Evolutionary conservation across 2,329 filamentous ascomycete species (phyloP), one percentile per base, ranked within the genome.

Genomic region (Xylaria sp.): DNA sequence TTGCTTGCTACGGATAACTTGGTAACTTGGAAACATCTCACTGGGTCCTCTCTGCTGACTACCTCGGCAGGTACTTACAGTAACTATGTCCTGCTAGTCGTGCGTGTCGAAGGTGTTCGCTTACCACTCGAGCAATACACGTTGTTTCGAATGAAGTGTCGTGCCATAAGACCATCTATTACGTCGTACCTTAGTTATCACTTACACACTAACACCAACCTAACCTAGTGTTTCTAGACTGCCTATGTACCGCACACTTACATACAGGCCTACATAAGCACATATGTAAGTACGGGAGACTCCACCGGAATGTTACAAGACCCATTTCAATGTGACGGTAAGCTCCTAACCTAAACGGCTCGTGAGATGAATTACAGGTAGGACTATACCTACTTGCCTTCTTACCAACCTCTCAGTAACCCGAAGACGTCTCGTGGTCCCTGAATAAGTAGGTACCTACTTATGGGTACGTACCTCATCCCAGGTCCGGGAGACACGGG

Each of bases 241-340:
- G 36, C 63, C 30, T 27, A 4, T 34, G 5, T 14, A 17, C 39
- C 14, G 14, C 11, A 24, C 11, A 24, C 42, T 5, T 39, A 50
- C n/a, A 12, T 27, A 42, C 19, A 55, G 50, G 17, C 6, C n/a
- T 30, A 17, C 47, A 48, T 21, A 55, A 50, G 57, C 21, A 61
- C 57, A 56, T 51, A 36, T n/a, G 42, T 36, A 39, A 51, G 36
- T 17, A 50, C 14, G 14, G 27, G 12, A 54, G 4, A 67, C 65
- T 64, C 60, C 54, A 60, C 65, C 30, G 27, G 57, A 30, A 48
- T 60, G 65, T 64, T 64, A 68, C 65, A 61, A 55, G 65, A 61
- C 27, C 61, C 61, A 57, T 64, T 48, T 32, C 21, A 36, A 17
- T 55, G 55, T 32, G 60, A 57, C 65, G 14, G 32, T 55, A n/a